These are phyloP conservation scores for Suillus weaverae DNA, from an alignment of 768 basidiomycete species.

Conservation along the genomic window DNA sequence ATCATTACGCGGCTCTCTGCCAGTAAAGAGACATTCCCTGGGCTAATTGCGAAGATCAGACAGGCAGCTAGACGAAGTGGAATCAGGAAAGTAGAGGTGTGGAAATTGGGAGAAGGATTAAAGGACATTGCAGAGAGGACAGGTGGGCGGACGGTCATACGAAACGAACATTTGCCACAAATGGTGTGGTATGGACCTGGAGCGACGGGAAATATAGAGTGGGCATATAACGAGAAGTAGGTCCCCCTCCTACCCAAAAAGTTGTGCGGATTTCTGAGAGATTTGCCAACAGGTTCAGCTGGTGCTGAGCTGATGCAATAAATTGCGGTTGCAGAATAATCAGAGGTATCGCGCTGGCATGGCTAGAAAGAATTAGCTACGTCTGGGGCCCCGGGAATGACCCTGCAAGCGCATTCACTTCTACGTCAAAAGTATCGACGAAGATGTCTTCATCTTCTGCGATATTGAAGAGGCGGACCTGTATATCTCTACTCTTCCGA, in stretches of 20 bases:
- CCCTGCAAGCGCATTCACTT: conserved; percentile 37
- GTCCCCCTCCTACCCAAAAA: conserved; percentile 5
- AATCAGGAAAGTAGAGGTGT: conserved; percentile 44
- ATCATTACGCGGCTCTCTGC: conserved; percentile 46
- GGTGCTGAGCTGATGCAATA: conserved; percentile 1
- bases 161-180: conserved; percentile 42
- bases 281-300: not conserved
- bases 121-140: conserved; percentile 23
- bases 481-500: conserved; percentile 77
- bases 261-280: not conserved
- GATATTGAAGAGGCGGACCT: conserved; percentile 84
- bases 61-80: conserved; percentile 35
- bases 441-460: conserved; percentile 83
- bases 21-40: conserved; percentile 30
- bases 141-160: conserved; percentile 33
- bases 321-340: not conserved
- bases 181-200: conserved; percentile 53
- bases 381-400: conserved; percentile 41
- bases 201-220: conserved; percentile 34
- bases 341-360: not conserved
- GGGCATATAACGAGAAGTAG: conserved; percentile 53
- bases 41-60: conserved; percentile 36
- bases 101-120: conserved; percentile 43
- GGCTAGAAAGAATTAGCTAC: conserved; percentile 19
- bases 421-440: conserved; percentile 72